phyloP scores from a whole-genome alignment of 176 grass and related monocot species.

The Areca catechu region DNA sequence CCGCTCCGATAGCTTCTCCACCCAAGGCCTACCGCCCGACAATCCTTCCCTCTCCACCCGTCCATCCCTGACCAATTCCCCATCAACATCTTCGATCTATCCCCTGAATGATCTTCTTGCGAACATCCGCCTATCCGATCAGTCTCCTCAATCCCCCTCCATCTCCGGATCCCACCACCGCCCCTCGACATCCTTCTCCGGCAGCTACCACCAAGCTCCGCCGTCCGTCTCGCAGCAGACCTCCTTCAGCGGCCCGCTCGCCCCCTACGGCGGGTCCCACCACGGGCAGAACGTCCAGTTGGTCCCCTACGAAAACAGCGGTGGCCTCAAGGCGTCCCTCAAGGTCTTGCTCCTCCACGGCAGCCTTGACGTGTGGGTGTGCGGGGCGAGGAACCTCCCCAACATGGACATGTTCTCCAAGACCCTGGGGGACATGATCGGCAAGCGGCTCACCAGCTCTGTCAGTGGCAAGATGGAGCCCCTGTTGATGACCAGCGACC shows the following conservation, averaged over 20 bases:
- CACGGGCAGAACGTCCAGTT: conserved; percentile 18
- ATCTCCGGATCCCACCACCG: background rate
- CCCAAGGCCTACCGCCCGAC: background rate
- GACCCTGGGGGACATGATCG: conserved; percentile 40
- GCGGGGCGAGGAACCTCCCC: conserved; percentile 49
- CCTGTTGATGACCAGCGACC: conserved; percentile 61
- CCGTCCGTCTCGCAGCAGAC: no score
- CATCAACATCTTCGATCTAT: conserved; percentile 30
- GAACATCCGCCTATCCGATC: conserved; percentile 38
- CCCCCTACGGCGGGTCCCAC: background rate
- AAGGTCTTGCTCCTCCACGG: conserved; percentile 86
- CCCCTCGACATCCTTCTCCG: background rate
- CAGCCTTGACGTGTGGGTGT: conserved; percentile 62
- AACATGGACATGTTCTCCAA: conserved; percentile 88
- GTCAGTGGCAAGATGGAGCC: conserved; percentile 33
- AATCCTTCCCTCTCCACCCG: background rate
- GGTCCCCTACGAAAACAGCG: conserved; percentile 18
- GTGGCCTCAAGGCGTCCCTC: conserved; percentile 27
- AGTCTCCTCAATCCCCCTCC: background rate
- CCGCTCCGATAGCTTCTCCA: background rate
- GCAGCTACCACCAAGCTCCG: background rate
- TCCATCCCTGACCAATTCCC: background rate
- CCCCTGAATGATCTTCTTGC: conserved; percentile 48
- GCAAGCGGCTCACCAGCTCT: conserved; percentile 25
- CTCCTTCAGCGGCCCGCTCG: no score